Evolutionary conservation across 2,329 filamentous ascomycete species (phyloP).

Genomic region (Xylariales sp.): DNA sequence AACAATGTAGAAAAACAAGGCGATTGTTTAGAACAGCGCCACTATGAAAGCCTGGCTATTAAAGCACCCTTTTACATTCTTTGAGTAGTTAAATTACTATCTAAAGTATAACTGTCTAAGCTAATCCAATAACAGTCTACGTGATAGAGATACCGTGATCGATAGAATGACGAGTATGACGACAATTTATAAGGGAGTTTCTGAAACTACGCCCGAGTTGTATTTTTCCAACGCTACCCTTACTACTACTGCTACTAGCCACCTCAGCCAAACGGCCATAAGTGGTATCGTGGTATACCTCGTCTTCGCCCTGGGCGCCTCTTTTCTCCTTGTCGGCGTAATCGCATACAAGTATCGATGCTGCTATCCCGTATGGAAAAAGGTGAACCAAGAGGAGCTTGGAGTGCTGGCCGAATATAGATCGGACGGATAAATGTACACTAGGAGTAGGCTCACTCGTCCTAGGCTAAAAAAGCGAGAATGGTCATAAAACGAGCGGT

Average conservation of each 20-base stretch:
- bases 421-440: neutral
- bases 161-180: neutral
- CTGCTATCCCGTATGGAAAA: constrained; percentile 15
- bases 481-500: neutral
- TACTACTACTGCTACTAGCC: neutral
- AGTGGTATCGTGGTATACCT: neutral
- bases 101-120: neutral
- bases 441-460: neutral
- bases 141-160: neutral
- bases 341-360: constrained; percentile 6
- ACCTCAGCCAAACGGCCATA: neutral
- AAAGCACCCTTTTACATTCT: neutral
- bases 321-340: neutral
- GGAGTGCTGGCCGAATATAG: neutral
- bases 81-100: neutral
- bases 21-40: neutral
- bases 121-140: neutral
- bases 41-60: neutral
- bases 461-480: neutral
- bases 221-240: neutral
- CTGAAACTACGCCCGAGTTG: no score
- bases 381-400: neutral
- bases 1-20: neutral
- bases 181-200: neutral
- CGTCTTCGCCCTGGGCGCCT: neutral